Base-by-base conservation (phyloP, 2,329 filamentous ascomycete genomes). In the Cercospora canescens region DNA sequence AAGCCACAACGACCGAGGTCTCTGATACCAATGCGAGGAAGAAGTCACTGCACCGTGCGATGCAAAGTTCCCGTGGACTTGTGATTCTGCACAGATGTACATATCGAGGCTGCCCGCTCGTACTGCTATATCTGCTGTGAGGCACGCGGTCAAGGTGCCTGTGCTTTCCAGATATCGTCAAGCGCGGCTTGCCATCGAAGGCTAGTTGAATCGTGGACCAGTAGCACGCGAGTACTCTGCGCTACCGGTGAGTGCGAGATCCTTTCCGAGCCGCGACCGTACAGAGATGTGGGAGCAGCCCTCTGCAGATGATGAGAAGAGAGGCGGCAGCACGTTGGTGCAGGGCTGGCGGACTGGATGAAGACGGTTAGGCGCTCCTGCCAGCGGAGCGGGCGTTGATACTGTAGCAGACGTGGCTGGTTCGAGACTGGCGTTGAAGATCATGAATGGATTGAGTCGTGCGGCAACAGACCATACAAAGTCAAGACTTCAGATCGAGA, bases 101-200 rank as follows among this genome's bases (percentile, higher is more conserved):
- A 54, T 50, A 41, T 35, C 52, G 26, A 63, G 55, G 32, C 61
- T 41, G 61, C 54, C 50, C 50, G 50, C 26, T 32, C 28, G 26
- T 45, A 48, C 45, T 21, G 39, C 55, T 62, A 60, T 30, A 14
- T 65, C 52, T 58, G 37, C 39, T 57, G 61, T 11, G 11, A 16
- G 26, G n/a, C 8, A 18, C 54, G 39, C 7, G 21, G 21, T 48
- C 39, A 35, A 62, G 34, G n/a, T 32, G 61, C 35, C 58, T 65
- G 50, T 62, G 52, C 50, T 65, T 62, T 50, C 63, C 63, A 50
- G 24, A 65, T 58, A 30, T 39, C 45, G 63, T 39, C 55, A 65
- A 65, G 63, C 63, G 63, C 54, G 37, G 28, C 56, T 62, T 41
- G 4, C 16, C 45, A 14, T 35, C 52, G 32, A 50, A 62, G 41